Conservation (phyloP, 2,329 filamentous ascomycete species). For the Mariannaea sp. region DNA sequence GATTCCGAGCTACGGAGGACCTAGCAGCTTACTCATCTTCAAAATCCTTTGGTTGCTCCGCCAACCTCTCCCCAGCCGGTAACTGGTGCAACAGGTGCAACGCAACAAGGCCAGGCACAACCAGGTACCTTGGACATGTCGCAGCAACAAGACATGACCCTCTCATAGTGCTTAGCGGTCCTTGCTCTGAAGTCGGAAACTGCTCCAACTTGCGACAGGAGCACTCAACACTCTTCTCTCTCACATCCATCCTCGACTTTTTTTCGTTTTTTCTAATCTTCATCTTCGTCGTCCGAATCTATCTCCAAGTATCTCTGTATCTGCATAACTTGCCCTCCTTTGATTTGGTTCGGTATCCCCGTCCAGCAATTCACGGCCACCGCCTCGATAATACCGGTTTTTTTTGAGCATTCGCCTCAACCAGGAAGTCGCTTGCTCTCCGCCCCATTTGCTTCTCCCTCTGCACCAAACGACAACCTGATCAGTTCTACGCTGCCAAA, state of each 20-base stretch:
- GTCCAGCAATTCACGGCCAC: slow-evolving; percentile 9
- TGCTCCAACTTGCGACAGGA: slow-evolving; percentile 20
- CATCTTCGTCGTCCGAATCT: background rate
- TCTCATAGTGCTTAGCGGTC: slow-evolving; percentile 29
- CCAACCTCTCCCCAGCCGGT: slow-evolving; percentile 43
- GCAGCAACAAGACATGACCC: slow-evolving; percentile 22
- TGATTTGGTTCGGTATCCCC: slow-evolving; percentile 5
- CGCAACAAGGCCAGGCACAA: slow-evolving; percentile 30
- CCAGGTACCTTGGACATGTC: background rate
- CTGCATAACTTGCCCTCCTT: background rate
- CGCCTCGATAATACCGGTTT: slow-evolving; percentile 14
- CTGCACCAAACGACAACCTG: background rate
- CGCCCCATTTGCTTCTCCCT: slow-evolving; percentile 10
- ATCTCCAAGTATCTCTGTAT: background rate
- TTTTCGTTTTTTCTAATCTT: background rate
- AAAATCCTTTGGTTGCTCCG: slow-evolving; percentile 39
- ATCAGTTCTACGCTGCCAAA: background rate
- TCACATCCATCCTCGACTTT: background rate
- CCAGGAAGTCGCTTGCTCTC: slow-evolving; percentile 8
- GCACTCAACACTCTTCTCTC: slow-evolving; percentile 5
- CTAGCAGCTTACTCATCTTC: background rate
- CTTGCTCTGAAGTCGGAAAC: slow-evolving; percentile 15
- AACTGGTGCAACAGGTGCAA: slow-evolving; percentile 31
- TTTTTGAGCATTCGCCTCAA: slow-evolving; percentile 9
- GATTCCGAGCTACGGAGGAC: no score